These are phyloP conservation scores for Guillardia theta DNA, from an alignment of 78 protist species.

Conservation along the genomic window DNA sequence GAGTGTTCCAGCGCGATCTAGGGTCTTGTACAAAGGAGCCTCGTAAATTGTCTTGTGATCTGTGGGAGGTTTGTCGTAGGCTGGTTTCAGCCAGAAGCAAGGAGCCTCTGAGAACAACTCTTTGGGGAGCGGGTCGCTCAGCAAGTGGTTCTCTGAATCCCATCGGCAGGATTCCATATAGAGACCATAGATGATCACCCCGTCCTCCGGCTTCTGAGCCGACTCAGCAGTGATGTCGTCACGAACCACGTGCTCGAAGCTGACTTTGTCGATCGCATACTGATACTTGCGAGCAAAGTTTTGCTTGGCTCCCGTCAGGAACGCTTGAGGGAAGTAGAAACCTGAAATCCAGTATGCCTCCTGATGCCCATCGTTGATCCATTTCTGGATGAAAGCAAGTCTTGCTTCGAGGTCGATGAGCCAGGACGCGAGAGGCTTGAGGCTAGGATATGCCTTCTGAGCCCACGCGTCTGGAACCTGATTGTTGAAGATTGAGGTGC, in stretches of 20 bases:
- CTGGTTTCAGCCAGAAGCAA: not conserved
- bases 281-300: slow-evolving; percentile 69
- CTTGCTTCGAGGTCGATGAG: slow-evolving; percentile 69
- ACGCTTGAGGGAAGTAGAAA: slow-evolving; percentile 89
- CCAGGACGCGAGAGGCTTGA: slow-evolving; percentile 81
- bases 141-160: not conserved
- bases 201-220: slow-evolving; percentile 46
- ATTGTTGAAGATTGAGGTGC: slow-evolving; percentile 52
- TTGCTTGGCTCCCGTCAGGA: slow-evolving; percentile 82
- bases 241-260: slow-evolving; percentile 29
- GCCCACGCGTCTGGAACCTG: slow-evolving; percentile 64
- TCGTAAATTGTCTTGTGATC: not conserved
- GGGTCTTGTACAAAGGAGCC: slow-evolving; percentile 59
- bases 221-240: slow-evolving; percentile 35
- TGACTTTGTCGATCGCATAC: slow-evolving; percentile 62
- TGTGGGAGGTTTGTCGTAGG: not conserved
- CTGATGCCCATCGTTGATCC: slow-evolving; percentile 78
- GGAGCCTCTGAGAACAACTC: slow-evolving; percentile 65
- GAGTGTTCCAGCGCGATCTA: slow-evolving; percentile 59
- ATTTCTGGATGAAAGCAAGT: slow-evolving; percentile 58
- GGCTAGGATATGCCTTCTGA: slow-evolving; percentile 70
- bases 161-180: slow-evolving; percentile 57
- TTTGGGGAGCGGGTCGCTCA: slow-evolving; percentile 78
- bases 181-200: slow-evolving; percentile 67
- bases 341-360: slow-evolving; percentile 77